Evolutionary conservation across 108 stramenopile genomes (phyloP).

Genomic region (Nitzschia sp.): DNA sequence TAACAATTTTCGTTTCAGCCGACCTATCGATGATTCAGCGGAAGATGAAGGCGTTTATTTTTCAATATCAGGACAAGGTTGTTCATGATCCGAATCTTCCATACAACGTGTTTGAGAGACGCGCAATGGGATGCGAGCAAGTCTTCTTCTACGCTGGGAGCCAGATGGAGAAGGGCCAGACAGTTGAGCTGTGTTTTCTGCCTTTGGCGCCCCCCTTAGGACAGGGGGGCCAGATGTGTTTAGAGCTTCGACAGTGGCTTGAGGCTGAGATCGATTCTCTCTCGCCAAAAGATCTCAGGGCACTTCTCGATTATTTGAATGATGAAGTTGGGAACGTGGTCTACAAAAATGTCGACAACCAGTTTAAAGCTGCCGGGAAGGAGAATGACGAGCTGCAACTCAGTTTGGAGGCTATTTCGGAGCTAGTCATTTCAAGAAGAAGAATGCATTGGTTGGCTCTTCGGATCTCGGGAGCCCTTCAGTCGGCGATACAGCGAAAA

Average conservation of each 20-base stretch:
- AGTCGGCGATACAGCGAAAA: no score
- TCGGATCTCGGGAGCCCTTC: slow-evolving; percentile 9
- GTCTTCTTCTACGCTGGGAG: slow-evolving; percentile 10
- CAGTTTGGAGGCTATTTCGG: background rate
- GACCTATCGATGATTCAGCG: no score
- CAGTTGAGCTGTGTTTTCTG: slow-evolving; percentile 27
- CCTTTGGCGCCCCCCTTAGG: background rate
- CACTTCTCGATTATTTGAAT: slow-evolving; percentile 16
- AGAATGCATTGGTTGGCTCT: slow-evolving; percentile 34
- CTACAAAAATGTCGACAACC: background rate
- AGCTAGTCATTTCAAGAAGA: slow-evolving; percentile 16
- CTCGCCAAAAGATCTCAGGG: background rate
- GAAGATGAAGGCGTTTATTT: background rate
- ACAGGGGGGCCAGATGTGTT: background rate
- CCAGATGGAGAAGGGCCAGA: slow-evolving; percentile 50
- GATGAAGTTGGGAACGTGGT: slow-evolving; percentile 4
- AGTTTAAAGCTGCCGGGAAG: background rate
- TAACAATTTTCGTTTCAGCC: no score
- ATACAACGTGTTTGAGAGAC: slow-evolving; percentile 25
- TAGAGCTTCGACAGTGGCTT: slow-evolving; percentile 12
- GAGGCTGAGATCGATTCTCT: slow-evolving; percentile 1
- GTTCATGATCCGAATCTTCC: background rate
- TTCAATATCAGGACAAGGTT: background rate
- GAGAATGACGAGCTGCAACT: background rate
- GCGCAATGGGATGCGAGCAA: slow-evolving; percentile 3